Conservation (phyloP, 2,329 filamentous ascomycete genomes). For the Emericellopsis cladophorae region DNA sequence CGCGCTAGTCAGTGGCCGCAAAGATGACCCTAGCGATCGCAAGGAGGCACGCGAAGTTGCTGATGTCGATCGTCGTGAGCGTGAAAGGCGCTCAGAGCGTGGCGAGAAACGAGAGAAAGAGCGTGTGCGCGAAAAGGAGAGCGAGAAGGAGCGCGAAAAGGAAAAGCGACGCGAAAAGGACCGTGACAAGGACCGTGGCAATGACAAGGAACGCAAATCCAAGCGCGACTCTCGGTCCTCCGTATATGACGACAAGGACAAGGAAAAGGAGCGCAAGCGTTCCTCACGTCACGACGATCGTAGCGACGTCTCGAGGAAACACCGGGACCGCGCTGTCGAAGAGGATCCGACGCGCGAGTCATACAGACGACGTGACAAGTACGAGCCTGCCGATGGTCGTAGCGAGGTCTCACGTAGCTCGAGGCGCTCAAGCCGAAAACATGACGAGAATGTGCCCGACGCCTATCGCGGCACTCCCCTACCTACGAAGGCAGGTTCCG, state of each 20-base stretch:
- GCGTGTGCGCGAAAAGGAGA: slow-evolving; percentile 8
- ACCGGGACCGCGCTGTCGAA: slow-evolving; percentile 10
- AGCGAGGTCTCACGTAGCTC: slow-evolving; percentile 11
- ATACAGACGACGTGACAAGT: slow-evolving; percentile 10
- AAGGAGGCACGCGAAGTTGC: slow-evolving; percentile 3
- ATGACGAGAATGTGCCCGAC: slow-evolving; percentile 8
- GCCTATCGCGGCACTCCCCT: slow-evolving; percentile 13
- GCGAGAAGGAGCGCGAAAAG: slow-evolving; percentile 10
- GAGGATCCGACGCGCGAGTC: slow-evolving; percentile 10
- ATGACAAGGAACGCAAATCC: slow-evolving; percentile 13
- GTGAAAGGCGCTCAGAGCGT: slow-evolving; percentile 1
- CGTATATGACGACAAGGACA: slow-evolving; percentile 9
- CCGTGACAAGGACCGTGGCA: slow-evolving; percentile 9
- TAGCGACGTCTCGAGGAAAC: slow-evolving; percentile 14
- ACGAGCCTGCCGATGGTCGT: slow-evolving; percentile 12
- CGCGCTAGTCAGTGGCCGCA: slow-evolving; percentile 6
- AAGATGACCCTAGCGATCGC: slow-evolving; percentile 9
- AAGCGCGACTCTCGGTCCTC: slow-evolving; percentile 15
- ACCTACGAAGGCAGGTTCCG: slow-evolving; percentile 13
- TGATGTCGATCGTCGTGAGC: slow-evolving; percentile 3
- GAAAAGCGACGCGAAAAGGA: slow-evolving; percentile 4
- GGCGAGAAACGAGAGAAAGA: slow-evolving; percentile 1
- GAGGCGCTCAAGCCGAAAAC: slow-evolving; percentile 10
- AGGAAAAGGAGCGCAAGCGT: slow-evolving; percentile 12
- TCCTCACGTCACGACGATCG: slow-evolving; percentile 17